Conservation (phyloP, 2,329 filamentous ascomycete genomes). For the Colletotrichum sp. region DNA sequence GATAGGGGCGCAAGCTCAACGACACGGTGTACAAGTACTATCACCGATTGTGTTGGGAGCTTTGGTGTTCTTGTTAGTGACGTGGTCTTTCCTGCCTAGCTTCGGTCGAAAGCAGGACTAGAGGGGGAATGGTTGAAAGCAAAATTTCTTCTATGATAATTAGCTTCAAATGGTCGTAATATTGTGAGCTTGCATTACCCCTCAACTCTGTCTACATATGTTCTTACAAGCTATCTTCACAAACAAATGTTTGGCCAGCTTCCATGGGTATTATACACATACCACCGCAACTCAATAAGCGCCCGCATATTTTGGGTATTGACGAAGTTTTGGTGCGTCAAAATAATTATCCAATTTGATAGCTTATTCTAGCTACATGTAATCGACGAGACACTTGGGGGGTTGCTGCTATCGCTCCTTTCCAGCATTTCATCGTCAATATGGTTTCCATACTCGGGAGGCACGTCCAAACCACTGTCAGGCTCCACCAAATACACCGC, state of each 20-base stretch:
- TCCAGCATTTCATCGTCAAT: background rate
- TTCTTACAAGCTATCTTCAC: background rate
- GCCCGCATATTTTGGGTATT: background rate
- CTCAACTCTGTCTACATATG: background rate
- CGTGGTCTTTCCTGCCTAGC: constrained; percentile 52
- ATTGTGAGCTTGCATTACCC: background rate
- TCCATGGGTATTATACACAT: background rate
- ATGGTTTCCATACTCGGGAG: background rate
- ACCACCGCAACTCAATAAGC: background rate
- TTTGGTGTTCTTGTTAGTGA: constrained; percentile 42
- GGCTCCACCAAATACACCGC: no score
- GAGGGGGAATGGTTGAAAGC: background rate
- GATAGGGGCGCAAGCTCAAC: constrained; percentile 68
- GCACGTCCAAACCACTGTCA: background rate
- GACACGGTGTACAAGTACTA: constrained; percentile 57
- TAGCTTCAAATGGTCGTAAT: background rate
- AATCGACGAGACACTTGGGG: background rate
- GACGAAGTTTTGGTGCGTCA: background rate
- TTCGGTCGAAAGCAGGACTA: constrained; percentile 42
- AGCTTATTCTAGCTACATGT: background rate
- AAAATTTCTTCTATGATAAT: background rate
- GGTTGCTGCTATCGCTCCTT: background rate
- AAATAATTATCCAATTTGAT: background rate
- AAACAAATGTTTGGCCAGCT: background rate
- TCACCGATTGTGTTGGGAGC: constrained; percentile 60